Percentiles rank a stretch among this genome's conserved stretches.
phyloP scores from a whole-genome alignment of 768 basidiomycete genomes.

The Auriscalpium orientale region DNA sequence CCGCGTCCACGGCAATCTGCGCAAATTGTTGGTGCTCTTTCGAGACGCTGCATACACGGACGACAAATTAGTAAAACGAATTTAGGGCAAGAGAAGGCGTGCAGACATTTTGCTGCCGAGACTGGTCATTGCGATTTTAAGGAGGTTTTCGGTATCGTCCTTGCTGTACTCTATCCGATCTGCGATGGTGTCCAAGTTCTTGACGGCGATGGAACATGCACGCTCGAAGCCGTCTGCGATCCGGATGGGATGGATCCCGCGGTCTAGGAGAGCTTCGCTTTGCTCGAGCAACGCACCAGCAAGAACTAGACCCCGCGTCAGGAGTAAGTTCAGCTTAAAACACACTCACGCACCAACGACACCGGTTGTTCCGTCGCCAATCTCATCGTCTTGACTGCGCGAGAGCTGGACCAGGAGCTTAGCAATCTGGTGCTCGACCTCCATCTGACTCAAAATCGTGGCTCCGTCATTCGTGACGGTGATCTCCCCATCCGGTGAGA shows the following conservation, averaged over 20 bases:
- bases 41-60: slow-evolving; percentile 60
- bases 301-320: slow-evolving; percentile 44
- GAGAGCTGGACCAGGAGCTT: slow-evolving; percentile 95
- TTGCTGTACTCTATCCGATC: slow-evolving; percentile 83
- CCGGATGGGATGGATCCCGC: slow-evolving; percentile 98
- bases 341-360: slow-evolving; percentile 75
- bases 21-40: slow-evolving; percentile 95
- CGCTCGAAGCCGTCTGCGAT: slow-evolving; percentile 98
- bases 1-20: slow-evolving; percentile 96
- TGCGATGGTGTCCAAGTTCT: slow-evolving; percentile 84
- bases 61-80: neutral
- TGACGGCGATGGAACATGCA: slow-evolving; percentile 85
- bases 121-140: slow-evolving; percentile 94
- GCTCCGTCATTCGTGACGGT: slow-evolving; percentile 99
- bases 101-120: slow-evolving; percentile 95
- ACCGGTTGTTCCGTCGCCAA: slow-evolving; percentile 98
- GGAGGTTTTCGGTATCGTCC: slow-evolving; percentile 75
- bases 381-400: slow-evolving; percentile 98
- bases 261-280: slow-evolving; percentile 91
- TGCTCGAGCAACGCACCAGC: slow-evolving; percentile 97
- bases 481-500: slow-evolving; percentile 96
- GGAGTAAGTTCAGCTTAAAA: neutral
- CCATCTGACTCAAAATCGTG: slow-evolving; percentile 97
- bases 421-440: slow-evolving; percentile 98
- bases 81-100: neutral